Percentiles rank a stretch among this genome's conserved stretches.
phyloP scores from a whole-genome alignment of 495 filamentous ascomycete genomes.

The Annulohypoxylon nitens region DNA sequence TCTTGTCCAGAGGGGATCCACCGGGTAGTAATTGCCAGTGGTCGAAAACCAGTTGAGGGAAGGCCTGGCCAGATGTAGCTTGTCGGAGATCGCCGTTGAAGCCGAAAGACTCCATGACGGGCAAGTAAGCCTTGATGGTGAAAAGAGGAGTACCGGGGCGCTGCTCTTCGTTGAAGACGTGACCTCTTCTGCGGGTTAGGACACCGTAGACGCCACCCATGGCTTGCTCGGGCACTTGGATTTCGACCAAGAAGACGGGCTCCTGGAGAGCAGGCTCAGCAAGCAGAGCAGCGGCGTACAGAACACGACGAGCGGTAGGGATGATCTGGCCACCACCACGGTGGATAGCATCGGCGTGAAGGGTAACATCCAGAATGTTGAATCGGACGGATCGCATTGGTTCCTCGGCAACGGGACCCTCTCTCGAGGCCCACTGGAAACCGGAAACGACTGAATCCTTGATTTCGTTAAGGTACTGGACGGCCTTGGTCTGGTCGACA shows the following conservation, averaged over 20 bases:
- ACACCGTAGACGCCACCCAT: slow-evolving; percentile 99
- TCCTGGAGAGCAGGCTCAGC: slow-evolving; percentile 92
- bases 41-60: slow-evolving; percentile 98
- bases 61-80: slow-evolving; percentile 94
- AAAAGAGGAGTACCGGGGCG: slow-evolving; percentile 98
- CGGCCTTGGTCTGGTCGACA: slow-evolving; percentile 99
- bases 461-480: slow-evolving; percentile 99
- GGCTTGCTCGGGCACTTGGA: slow-evolving; percentile 97
- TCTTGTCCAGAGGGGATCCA: slow-evolving; percentile 89
- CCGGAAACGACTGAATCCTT: slow-evolving; percentile 99
- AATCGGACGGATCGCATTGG: slow-evolving; percentile 97
- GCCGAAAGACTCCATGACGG: slow-evolving; percentile 99
- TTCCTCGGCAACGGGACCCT: slow-evolving; percentile 98
- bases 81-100: slow-evolving; percentile 98
- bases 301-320: slow-evolving; percentile 96
- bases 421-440: slow-evolving; percentile 99
- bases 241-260: slow-evolving; percentile 99
- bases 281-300: slow-evolving; percentile 92
- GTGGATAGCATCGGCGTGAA: slow-evolving; percentile 99
- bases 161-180: slow-evolving; percentile 99
- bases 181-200: slow-evolving; percentile 96
- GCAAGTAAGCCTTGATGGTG: slow-evolving; percentile 99
- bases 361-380: slow-evolving; percentile 99
- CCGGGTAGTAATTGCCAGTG: slow-evolving; percentile 96
- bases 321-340: slow-evolving; percentile 99